phyloP scores from a whole-genome alignment of 2,329 filamentous ascomycete genomes.

The Fusarium sp. region DNA sequence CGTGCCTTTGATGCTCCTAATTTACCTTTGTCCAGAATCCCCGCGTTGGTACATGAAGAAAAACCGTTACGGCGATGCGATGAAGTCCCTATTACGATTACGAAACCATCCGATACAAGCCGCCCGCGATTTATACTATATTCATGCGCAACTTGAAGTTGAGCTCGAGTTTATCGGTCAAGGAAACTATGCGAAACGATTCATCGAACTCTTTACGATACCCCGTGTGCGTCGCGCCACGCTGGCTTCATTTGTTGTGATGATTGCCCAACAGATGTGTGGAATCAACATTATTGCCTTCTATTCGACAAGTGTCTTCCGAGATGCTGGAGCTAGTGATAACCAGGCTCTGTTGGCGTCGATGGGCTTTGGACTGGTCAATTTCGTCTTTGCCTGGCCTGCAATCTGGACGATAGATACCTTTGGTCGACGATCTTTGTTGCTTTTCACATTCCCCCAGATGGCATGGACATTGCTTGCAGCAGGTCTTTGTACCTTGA shows the following conservation, averaged over 20 bases:
- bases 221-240: constrained; percentile 78
- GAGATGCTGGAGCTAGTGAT: constrained; percentile 65
- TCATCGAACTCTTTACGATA: constrained; percentile 74
- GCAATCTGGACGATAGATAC: constrained; percentile 70
- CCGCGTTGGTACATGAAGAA: constrained; percentile 77
- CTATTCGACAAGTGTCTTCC: constrained; percentile 74
- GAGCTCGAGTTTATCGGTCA: constrained; percentile 63
- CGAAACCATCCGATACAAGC: constrained; percentile 67
- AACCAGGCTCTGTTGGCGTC: constrained; percentile 69
- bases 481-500: constrained; percentile 62
- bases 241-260: constrained; percentile 80
- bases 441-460: constrained; percentile 57
- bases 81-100: constrained; percentile 63
- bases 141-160: constrained; percentile 71
- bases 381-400: constrained; percentile 68
- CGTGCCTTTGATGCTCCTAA: constrained; percentile 66
- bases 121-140: constrained; percentile 71
- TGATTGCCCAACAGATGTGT: constrained; percentile 82
- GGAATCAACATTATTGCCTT: constrained; percentile 80
- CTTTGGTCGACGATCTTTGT: constrained; percentile 64
- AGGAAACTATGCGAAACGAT: constrained; percentile 70
- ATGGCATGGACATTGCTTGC: constrained; percentile 56
- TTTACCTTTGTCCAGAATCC: constrained; percentile 75
- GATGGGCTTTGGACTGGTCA: constrained; percentile 68
- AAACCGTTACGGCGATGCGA: constrained; percentile 69